Evolutionary conservation across 2,329 filamentous ascomycete species (phyloP).

Genomic region (Aspergillus sp.): DNA sequence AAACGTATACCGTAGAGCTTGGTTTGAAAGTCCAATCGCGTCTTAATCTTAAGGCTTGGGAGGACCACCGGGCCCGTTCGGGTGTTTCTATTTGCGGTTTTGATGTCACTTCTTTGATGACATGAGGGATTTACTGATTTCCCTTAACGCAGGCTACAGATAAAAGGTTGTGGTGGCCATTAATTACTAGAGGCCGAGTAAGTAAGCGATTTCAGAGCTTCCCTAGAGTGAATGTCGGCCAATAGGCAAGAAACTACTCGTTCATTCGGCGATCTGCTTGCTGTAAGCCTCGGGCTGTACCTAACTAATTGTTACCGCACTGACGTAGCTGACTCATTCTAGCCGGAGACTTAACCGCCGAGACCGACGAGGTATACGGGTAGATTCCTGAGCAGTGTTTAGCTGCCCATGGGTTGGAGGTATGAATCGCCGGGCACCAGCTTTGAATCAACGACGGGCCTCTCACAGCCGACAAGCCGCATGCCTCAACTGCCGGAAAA

Average conservation of each 20-base stretch:
- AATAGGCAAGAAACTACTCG: too few species aligned
- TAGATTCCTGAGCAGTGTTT: too few species aligned
- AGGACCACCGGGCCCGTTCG: slow-evolving; percentile 41
- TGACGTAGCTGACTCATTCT: neutral
- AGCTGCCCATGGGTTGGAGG: neutral
- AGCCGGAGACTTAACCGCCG: neutral
- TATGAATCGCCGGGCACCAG: slow-evolving; percentile 11
- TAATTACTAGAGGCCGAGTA: too few species aligned
- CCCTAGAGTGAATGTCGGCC: neutral
- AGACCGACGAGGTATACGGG: too few species aligned
- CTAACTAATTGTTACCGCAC: too few species aligned
- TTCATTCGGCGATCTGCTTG: too few species aligned
- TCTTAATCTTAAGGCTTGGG: slow-evolving; percentile 47
- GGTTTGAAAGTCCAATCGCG: too few species aligned
- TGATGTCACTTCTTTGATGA: neutral
- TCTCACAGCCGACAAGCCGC: slow-evolving; percentile 45
- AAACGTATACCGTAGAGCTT: too few species aligned
- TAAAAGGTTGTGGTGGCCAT: neutral
- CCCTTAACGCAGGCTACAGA: neutral
- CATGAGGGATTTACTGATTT: neutral
- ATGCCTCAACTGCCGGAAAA: slow-evolving; percentile 64
- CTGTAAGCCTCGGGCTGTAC: too few species aligned
- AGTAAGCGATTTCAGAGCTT: neutral
- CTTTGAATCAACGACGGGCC: slow-evolving; percentile 8
- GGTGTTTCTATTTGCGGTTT: slow-evolving; percentile 25